These are phyloP conservation scores for Takakia lepidozioides DNA, from an alignment of 225 moss, liverwort and hornwort genomes.

Conservation along the genomic window DNA sequence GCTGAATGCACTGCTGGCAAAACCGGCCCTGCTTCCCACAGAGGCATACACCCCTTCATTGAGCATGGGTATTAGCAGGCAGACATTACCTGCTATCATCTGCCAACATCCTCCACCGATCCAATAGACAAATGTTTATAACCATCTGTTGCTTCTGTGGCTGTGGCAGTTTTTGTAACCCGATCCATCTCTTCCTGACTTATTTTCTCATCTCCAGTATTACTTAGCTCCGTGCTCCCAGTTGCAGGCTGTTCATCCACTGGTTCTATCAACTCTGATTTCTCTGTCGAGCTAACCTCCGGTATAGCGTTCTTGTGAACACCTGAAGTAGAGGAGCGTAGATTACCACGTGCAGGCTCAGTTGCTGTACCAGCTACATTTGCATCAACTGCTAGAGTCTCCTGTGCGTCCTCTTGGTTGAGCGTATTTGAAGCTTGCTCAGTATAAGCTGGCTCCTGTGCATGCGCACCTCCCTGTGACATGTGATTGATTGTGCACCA, in stretches of 20 bases:
- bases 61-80: too few relatives aligned
- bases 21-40: conserved; percentile 12
- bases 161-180: conserved; percentile 14
- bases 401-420: conserved; percentile 32
- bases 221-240: conserved; percentile 41
- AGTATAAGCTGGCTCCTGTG: conserved; percentile 24
- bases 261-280: conserved; percentile 19
- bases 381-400: conserved; percentile 23
- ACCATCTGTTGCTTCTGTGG: conserved; percentile 10
- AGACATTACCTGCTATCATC: conserved; percentile 6
- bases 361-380: conserved; percentile 18
- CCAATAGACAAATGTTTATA: conserved; percentile 7
- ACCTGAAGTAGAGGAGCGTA: conserved; percentile 16
- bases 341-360: conserved; percentile 23
- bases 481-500: neutral
- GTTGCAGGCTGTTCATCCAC: conserved; percentile 14
- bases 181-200: conserved; percentile 6
- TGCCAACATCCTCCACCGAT: conserved; percentile 20
- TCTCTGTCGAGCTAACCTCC: conserved; percentile 24
- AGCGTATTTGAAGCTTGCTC: conserved; percentile 23
- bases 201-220: conserved; percentile 15
- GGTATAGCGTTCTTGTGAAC: conserved; percentile 20
- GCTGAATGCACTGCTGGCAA: conserved; percentile 22
- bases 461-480: conserved; percentile 57
- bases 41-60: too few relatives aligned